Evolutionary conservation across 257 asterid species (phyloP), one percentile per base, ranked within the genome.

Genomic region (Euphrasia confusa): DNA sequence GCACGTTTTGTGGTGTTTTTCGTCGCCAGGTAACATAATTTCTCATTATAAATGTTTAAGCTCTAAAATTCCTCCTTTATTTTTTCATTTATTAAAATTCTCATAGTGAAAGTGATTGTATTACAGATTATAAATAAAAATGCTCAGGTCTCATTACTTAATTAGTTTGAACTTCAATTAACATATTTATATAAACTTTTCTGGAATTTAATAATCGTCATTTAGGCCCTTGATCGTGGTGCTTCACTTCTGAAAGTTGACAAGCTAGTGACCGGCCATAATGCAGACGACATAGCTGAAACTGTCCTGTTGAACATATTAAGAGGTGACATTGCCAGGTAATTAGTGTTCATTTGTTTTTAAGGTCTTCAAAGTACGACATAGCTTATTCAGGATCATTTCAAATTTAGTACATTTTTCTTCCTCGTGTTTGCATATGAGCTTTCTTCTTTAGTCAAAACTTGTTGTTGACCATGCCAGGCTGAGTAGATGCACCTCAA

Each of bases 301-400:
- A 93, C 99, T 11, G 96, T 93, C 66, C 94, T 93, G 69, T 75
- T 93, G 65, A 93, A 93, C 81, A 89, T 93, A 71, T 74, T 93
- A 70, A 84, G 99, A 72, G 99, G 99, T 59, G 97, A 93, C 74
- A 89, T 93, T 81, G 99, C 99, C 64, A 85, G 99, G 97, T 93
- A 79, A 56, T 30, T 58, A 26, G 54, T 76, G 62, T 45, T 13
- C 12, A 7, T 3, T 45, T 55, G 60, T 17, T 54, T 32, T 42
- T 18, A 52, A 55, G 49, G 27, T 37, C 6, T 37, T 37, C 42
- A 37, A 37, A 37, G 42, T 37, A 37, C 10, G 3, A 37, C 42
- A 37, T 2, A 37, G 52, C 17, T n/a, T 45, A 15, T 45, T 11
- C 52, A n/a, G 17, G 52, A n/a, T 45, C n/a, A 10, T 11, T 45